A percentile compares a stretch with the other conserved stretches of the same genome.
Conservation (phyloP, 2,329 filamentous ascomycete species). For the Phialocephala sp. region DNA sequence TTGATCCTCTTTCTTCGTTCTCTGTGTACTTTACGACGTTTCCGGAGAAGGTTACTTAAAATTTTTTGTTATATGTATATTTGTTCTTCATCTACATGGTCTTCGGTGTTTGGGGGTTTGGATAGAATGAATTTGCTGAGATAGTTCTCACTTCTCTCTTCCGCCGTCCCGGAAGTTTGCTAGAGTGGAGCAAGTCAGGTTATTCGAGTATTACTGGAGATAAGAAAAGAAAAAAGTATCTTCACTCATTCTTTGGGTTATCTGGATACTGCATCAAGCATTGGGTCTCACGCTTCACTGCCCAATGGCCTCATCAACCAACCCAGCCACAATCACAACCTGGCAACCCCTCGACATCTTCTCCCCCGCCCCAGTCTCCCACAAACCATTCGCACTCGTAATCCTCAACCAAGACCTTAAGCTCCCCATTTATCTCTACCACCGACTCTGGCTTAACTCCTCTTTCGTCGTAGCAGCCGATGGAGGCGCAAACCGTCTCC, state of each 20-base stretch:
- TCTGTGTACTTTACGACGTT: neutral
- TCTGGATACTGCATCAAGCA: too few species aligned
- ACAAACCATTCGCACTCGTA: constrained; percentile 54
- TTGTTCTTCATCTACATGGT: neutral
- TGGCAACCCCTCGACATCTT: constrained; percentile 47
- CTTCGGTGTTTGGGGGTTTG: neutral
- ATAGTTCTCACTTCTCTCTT: constrained; percentile 3
- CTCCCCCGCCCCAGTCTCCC: constrained; percentile 27
- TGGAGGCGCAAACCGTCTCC: constrained; percentile 83
- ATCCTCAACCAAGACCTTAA: constrained; percentile 67
- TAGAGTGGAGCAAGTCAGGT: neutral
- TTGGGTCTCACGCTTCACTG: too few species aligned
- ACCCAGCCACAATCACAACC: constrained; percentile 5
- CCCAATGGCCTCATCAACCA: neutral
- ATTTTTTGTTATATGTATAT: neutral
- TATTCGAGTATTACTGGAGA: neutral
- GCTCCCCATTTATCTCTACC: constrained; percentile 45
- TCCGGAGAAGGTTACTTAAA: neutral
- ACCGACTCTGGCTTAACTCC: constrained; percentile 48
- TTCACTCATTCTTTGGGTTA: too few species aligned
- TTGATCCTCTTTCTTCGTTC: neutral
- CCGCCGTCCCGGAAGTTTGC: neutral
- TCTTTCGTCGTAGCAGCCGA: constrained; percentile 80
- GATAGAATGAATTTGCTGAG: neutral
- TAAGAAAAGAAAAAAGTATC: neutral